Conservation (phyloP, 192 early-diverging fungal species). For the Gamsiella multidivaricata region DNA sequence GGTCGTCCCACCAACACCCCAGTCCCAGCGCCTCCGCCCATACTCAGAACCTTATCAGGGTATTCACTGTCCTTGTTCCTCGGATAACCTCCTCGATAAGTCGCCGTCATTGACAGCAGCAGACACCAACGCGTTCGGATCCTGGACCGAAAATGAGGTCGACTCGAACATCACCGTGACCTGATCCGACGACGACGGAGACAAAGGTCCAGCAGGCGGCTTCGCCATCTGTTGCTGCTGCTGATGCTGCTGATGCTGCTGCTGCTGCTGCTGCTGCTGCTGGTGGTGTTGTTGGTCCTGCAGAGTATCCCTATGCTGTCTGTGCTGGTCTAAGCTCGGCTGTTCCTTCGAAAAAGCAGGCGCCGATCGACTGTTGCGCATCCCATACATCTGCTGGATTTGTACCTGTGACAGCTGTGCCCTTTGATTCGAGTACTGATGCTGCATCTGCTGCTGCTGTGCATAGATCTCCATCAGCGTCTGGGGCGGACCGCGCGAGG, state of each 20-base stretch:
- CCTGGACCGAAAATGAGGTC: constrained; percentile 16
- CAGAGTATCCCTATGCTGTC: too few species aligned
- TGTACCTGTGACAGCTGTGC: constrained; percentile 17
- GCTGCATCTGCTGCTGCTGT: constrained; percentile 19
- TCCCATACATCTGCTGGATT: constrained; percentile 11
- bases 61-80: too few species aligned
- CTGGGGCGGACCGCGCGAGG: not conserved
- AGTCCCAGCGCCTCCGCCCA: too few species aligned
- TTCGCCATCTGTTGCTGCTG: not conserved
- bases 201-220: not conserved
- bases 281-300: too few species aligned
- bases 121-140: too few species aligned
- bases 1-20: too few species aligned
- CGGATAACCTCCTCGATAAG: too few species aligned
- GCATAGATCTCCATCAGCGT: constrained; percentile 28
- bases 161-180: constrained; percentile 31
- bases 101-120: too few species aligned
- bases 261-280: not conserved
- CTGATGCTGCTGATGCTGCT: not conserved
- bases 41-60: too few species aligned
- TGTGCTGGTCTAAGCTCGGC: too few species aligned
- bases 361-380: constrained; percentile 8
- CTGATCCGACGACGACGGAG: not conserved
- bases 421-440: constrained; percentile 31
- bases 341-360: too few species aligned